Conservation (phyloP, 208 protist species). For the Balamuthia mandrillaris region DNA sequence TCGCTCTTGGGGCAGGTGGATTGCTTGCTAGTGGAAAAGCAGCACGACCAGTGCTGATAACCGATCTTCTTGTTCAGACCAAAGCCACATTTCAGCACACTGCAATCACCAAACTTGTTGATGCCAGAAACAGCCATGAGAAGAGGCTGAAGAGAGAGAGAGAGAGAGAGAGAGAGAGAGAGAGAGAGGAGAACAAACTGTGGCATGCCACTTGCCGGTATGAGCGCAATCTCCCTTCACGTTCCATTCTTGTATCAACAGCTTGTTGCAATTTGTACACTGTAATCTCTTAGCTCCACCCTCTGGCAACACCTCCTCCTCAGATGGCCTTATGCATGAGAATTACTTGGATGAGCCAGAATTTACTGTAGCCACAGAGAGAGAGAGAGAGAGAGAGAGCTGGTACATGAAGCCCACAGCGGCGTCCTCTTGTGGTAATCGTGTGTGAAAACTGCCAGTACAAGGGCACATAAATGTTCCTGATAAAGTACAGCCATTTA, state of each 20-base stretch:
- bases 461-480: not conserved
- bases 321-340: too few relatives aligned
- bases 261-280: not conserved
- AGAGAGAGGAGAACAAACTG: not conserved
- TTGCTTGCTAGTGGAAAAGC: not conserved
- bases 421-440: not conserved
- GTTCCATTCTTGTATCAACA: not conserved
- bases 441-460: not conserved
- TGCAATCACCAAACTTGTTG: not conserved
- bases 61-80: not conserved
- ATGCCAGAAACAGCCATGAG: not conserved
- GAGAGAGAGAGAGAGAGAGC: not conserved
- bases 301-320: not conserved
- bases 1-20: not conserved
- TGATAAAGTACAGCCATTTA: conserved; percentile 15
- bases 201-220: not conserved
- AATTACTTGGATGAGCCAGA: not conserved
- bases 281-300: not conserved
- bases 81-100: not conserved
- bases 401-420: not conserved
- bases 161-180: not conserved
- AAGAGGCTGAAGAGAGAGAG: not conserved
- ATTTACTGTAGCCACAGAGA: not conserved
- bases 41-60: conserved; percentile 20
- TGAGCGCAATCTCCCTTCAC: not conserved